These are phyloP conservation scores for Acer yangbiense DNA, from an alignment of 345 rosid genomes.

Conservation along the genomic window DNA sequence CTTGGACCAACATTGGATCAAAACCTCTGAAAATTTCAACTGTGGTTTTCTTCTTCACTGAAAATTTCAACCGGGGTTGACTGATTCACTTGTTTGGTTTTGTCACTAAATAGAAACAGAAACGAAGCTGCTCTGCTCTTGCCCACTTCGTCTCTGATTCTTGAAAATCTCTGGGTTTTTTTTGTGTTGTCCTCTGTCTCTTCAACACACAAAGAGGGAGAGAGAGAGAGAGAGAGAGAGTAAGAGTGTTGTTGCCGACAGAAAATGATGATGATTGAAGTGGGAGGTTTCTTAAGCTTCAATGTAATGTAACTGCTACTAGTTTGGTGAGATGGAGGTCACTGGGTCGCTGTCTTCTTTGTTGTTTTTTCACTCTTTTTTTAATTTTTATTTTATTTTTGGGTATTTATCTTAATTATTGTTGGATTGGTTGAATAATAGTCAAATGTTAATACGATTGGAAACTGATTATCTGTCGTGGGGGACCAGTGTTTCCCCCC, in stretches of 20 bases:
- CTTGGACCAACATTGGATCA: slow-evolving; percentile 85
- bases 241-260: slow-evolving; percentile 35
- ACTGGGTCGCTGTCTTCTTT: slow-evolving; percentile 32
- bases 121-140: neutral
- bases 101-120: neutral
- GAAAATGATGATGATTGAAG: neutral
- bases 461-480: neutral
- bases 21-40: slow-evolving; percentile 9
- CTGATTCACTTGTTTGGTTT: too few species aligned
- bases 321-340: slow-evolving; percentile 25
- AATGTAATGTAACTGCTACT: slow-evolving; percentile 27
- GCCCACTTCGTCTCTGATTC: neutral
- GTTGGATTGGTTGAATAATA: neutral
- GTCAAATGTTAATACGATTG: too few species aligned
- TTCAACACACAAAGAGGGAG: neutral
- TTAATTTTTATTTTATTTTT: too few species aligned
- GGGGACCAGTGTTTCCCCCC: neutral
- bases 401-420: neutral
- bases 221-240: neutral
- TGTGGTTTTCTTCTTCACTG: neutral
- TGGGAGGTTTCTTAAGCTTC: slow-evolving; percentile 31
- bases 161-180: neutral
- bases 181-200: neutral
- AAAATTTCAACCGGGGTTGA: neutral
- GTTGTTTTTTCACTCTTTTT: neutral